Evolutionary conservation across 345 rosid genomes (phyloP).

Genomic region (Syzygium grande): DNA sequence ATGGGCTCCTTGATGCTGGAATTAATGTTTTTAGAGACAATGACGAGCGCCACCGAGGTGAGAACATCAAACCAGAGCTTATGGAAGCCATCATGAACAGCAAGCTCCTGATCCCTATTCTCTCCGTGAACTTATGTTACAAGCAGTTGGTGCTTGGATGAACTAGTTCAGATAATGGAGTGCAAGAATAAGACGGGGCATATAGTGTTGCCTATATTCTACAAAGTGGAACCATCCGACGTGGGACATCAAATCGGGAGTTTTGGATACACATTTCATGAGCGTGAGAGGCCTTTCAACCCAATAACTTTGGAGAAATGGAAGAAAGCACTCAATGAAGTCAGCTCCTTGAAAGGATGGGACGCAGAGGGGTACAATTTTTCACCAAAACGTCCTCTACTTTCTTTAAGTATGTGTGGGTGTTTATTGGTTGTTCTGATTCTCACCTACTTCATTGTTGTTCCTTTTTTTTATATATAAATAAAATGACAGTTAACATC

Average conservation of each 20-base stretch:
- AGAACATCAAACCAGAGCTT: background rate
- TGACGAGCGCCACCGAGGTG: background rate
- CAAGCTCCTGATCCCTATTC: background rate
- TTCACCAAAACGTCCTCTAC: background rate
- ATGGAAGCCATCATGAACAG: background rate
- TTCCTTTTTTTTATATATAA: too few relatives aligned
- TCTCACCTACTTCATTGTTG: too few relatives aligned
- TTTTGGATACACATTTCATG: fast-evolving
- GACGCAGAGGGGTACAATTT: background rate
- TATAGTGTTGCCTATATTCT: background rate
- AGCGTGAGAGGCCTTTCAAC: background rate
- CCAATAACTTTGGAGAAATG: background rate
- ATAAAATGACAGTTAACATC: too few relatives aligned
- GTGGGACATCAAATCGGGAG: background rate
- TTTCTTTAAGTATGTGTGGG: background rate
- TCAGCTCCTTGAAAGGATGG: background rate
- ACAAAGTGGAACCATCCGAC: background rate
- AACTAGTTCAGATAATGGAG: background rate
- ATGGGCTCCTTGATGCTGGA: background rate
- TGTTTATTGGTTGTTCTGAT: background rate
- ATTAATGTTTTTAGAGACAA: background rate
- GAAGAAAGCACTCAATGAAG: background rate
- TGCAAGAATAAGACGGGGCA: background rate
- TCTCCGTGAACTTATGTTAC: background rate
- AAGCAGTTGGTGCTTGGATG: fast-evolving